Evolutionary conservation across 345 rosid species (phyloP).

Genomic region (Rubroshorea leprosula): DNA sequence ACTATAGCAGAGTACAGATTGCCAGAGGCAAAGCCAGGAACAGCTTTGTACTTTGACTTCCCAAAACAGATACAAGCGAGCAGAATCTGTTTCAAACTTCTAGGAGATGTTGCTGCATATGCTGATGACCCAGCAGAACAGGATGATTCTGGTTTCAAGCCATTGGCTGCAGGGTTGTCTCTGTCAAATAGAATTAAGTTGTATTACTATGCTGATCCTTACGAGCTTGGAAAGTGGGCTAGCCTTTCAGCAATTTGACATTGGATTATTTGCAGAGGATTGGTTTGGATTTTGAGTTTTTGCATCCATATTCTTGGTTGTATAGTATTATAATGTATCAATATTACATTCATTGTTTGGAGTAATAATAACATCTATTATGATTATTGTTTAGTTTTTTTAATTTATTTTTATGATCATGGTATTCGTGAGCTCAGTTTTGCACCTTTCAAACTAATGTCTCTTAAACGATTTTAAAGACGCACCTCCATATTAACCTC

Average conservation of each 20-base stretch:
- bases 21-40: conserved; percentile 74
- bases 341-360: conserved; percentile 9
- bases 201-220: conserved; percentile 67
- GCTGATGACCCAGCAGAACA: conserved; percentile 66
- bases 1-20: conserved; percentile 70
- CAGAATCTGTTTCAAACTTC: conserved; percentile 53
- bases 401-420: no score
- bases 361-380: conserved; percentile 2
- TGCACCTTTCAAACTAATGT: no score
- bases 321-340: conserved; percentile 16
- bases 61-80: conserved; percentile 58
- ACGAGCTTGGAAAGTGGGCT: conserved; percentile 87
- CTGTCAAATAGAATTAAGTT: conserved; percentile 62
- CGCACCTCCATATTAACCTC: no score
- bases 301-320: conserved; percentile 18
- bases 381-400: no score
- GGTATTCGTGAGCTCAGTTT: no score
- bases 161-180: conserved; percentile 66
- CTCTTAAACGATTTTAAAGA: no score
- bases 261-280: not conserved
- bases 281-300: conserved; percentile 14
- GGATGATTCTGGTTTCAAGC: conserved; percentile 45
- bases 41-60: conserved; percentile 79
- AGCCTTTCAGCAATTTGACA: conserved; percentile 59
- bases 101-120: conserved; percentile 77